Base-by-base conservation (phyloP, 108 stramenopile species). In the Skeletonema marinoi region DNA sequence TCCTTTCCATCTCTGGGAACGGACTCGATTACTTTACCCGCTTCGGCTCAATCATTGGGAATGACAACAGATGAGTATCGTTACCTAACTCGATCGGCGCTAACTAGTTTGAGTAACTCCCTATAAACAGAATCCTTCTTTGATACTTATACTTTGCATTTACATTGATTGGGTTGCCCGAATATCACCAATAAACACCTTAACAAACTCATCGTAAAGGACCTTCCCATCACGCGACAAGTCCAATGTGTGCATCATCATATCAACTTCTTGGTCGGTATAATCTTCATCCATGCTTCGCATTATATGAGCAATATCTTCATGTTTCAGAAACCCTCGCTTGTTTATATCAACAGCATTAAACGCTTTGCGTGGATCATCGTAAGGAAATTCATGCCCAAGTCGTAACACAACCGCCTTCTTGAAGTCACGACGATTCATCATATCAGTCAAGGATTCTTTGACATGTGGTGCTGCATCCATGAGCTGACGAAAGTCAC, bases 381-480 rank as follows among this genome's bases (percentile, higher is more conserved):
- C 32, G 59, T 88, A 88, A 6, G 91, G 91, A 74, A 92, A 94
- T 48, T 86, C 84, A 69, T 85, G 86, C 16, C 84, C 80, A 39
- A 85, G 69, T 32, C 83, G 79, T 32, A 68, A 31, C 3, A 93
- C 92, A 16, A 95, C 65, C 0, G 94, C 94, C 75, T 95, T 95
- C 66, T 93, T 90, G 61, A 95, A 92, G 69, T 95, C 92, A 9
- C 94, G 87, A 42, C 94, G 83, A 33, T 88, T 80, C 62, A 83
- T 87, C 72, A 93, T 74, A 61, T 95, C 94, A 12, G 72, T 66
- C 10, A 95, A 64, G 1, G 89, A 80, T 44, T 88, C 88, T 33
- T 88, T 81, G 32, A 92, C 69, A 14, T 69, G 66, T 6, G 88
- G 86, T 1, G 86, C 75, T 3, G 75, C 68, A 32, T 86, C 86